Evolutionary conservation across 371 early-diverging fungal species (phyloP).

Genomic region (Actinomortierella wolfii): DNA sequence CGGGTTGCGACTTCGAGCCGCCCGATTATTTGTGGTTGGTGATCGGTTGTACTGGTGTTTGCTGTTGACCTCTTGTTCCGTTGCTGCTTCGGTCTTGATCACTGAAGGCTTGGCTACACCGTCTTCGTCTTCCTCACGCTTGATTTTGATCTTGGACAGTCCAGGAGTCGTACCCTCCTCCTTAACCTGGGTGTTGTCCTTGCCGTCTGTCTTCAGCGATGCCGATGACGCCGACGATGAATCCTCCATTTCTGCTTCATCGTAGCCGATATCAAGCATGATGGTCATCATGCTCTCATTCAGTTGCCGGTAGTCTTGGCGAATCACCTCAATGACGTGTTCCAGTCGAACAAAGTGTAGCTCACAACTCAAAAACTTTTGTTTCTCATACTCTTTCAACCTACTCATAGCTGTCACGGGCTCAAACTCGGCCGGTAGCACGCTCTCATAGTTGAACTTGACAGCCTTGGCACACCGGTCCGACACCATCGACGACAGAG

Average conservation of each 20-base stretch:
- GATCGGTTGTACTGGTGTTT: too few species aligned
- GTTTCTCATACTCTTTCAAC: constrained; percentile 58
- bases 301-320: constrained; percentile 64
- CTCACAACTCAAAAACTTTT: constrained; percentile 57
- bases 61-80: too few species aligned
- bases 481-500: constrained; percentile 67
- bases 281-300: constrained; percentile 71
- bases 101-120: too few species aligned
- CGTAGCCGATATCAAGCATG: constrained; percentile 68
- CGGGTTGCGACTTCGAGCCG: too few species aligned
- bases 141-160: too few species aligned
- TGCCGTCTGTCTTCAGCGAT: too few species aligned
- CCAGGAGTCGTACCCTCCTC: too few species aligned
- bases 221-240: not conserved
- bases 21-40: too few species aligned
- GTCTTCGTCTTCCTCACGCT: too few species aligned
- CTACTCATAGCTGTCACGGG: constrained; percentile 47
- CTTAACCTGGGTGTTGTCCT: too few species aligned
- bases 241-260: constrained; percentile 32
- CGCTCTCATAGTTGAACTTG: constrained; percentile 27
- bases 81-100: too few species aligned
- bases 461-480: constrained; percentile 47
- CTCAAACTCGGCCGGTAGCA: constrained; percentile 18
- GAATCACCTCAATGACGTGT: constrained; percentile 64
- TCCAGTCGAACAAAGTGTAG: constrained; percentile 71